These are phyloP conservation scores for Fusarium setosum DNA, from an alignment of 2,329 filamentous ascomycete genomes.

Conservation along the genomic window DNA sequence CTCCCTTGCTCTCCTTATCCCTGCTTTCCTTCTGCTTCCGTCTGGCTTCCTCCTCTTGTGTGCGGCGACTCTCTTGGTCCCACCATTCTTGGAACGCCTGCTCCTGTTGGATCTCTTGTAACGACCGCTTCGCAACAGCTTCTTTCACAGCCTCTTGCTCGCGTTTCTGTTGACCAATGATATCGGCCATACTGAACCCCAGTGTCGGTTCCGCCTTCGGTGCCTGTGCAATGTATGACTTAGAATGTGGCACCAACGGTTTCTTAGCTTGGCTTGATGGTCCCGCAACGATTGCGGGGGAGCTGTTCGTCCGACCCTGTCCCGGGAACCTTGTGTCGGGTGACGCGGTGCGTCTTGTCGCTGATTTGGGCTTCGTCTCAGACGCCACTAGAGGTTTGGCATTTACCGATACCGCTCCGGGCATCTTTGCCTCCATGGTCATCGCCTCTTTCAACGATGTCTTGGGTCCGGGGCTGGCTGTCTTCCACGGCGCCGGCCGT, in stretches of 20 bases:
- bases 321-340: constrained; percentile 73
- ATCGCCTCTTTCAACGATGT: constrained; percentile 63
- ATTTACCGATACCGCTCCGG: constrained; percentile 44
- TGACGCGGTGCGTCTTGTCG: constrained; percentile 64
- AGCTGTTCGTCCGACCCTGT: constrained; percentile 57
- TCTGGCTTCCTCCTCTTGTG: constrained; percentile 71
- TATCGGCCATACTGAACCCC: constrained; percentile 85
- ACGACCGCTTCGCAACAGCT: constrained; percentile 85
- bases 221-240: constrained; percentile 67
- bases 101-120: constrained; percentile 96
- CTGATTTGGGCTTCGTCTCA: constrained; percentile 53
- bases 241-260: constrained; percentile 68
- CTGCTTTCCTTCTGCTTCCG: constrained; percentile 50
- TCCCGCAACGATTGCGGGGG: constrained; percentile 43
- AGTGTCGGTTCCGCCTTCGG: constrained; percentile 71
- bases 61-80: constrained; percentile 83
- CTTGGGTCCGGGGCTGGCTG: constrained; percentile 60
- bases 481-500: constrained; percentile 74
- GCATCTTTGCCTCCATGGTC: constrained; percentile 43
- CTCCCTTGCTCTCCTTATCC: constrained; percentile 56
- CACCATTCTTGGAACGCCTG: constrained; percentile 98
- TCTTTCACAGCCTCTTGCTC: constrained; percentile 88
- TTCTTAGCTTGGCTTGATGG: constrained; percentile 48
- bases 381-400: constrained; percentile 57
- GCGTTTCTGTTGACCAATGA: constrained; percentile 85